Base-by-base conservation (phyloP, 768 basidiomycete genomes). In the Podaxis rugospora region DNA sequence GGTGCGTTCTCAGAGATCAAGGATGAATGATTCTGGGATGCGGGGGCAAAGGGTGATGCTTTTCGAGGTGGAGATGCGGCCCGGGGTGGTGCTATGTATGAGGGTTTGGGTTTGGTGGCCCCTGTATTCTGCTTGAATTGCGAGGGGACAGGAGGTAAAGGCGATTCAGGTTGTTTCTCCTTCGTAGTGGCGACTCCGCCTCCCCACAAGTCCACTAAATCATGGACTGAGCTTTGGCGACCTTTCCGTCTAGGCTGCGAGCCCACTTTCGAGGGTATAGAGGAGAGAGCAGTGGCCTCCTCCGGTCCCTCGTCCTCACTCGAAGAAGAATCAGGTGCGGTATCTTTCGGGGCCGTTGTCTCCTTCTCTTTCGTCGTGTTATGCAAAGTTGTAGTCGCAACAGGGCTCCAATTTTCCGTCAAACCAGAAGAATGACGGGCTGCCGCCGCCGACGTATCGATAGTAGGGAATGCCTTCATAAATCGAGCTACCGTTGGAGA, bases 221-320 rank as follows among this genome's bases (percentile, higher is more conserved):
- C 88, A 67, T 94, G 90, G 23, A 93, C 90, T 11, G 92, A 93
- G 66, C 85, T 88, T 75, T 93, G 90, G 64, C 91, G 75, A 42
- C 82, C 77, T 65, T 84, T 85, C 46, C 74, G 71, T 65, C 72
- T 79, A 44, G 73, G 68, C 54, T 71, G 73, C 55, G 71, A 66
- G 16, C 59, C 62, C 35, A 69, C 65, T 35, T 66, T 61, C 54
- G 60, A 64, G 49, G 66, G 70, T 58, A 51, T 66, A 25, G 69
- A 66, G 18, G 61, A 65, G 55, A 69, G 64, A 36, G 74, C 70
- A 52, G 64, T 67, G 13, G 72, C 74, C 57, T 82, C 79, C 66
- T 83, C 82, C 4, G 82, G 82, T 5, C 77, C 88, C 63, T 86
- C 86, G 47, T 83, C 81, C 5, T 80, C 83, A 66, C 86, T 86